Conservation (phyloP, 2,329 filamentous ascomycete genomes). For the Calonectria multiphialidica region DNA sequence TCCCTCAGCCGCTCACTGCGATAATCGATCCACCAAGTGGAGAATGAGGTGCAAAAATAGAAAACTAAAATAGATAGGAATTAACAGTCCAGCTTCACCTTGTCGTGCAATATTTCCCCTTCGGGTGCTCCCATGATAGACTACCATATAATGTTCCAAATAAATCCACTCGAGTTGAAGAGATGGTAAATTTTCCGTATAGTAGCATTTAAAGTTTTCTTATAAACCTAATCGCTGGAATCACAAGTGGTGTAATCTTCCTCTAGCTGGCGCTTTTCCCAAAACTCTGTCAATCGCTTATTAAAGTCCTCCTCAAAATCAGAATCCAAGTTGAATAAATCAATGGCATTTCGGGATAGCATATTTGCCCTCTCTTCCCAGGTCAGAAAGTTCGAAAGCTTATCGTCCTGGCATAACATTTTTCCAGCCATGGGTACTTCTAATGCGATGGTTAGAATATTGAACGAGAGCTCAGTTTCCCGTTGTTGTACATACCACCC, state of each 20-base stretch:
- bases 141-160: no score
- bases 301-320: not conserved
- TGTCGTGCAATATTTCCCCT: no score
- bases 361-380: slow-evolving; percentile 4
- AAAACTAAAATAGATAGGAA: not conserved
- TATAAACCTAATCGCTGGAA: not conserved
- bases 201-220: no score
- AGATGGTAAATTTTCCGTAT: not conserved
- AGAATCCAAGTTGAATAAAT: not conserved
- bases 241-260: not conserved
- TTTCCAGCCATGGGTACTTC: not conserved
- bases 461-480: no score
- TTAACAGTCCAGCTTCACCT: not conserved
- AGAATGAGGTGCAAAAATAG: not conserved
- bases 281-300: not conserved
- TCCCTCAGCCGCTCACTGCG: not conserved
- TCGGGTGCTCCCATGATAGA: no score
- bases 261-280: not conserved
- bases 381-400: not conserved
- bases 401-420: not conserved
- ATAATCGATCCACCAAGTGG: not conserved
- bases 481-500: not conserved
- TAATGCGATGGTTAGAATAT: not conserved
- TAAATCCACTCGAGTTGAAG: no score
- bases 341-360: not conserved